A percentile compares a stretch with the other conserved stretches of the same genome.
Evolutionary conservation across 1,139 yeast species (phyloP).

Genomic region (Hemisphaericaspora xylofermentans): DNA sequence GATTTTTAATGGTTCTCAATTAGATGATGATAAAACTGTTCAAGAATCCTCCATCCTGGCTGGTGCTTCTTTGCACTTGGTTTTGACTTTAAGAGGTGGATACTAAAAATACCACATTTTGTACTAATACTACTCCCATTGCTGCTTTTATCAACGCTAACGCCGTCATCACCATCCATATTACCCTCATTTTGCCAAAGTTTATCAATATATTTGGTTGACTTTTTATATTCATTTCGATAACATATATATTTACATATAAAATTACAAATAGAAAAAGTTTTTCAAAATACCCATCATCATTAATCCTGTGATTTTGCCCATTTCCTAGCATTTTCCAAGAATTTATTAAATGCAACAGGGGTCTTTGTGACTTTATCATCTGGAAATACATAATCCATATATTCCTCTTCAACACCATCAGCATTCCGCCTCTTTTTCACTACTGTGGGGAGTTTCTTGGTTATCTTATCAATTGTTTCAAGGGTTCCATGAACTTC

Average conservation of each 20-base stretch:
- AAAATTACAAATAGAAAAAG: not conserved
- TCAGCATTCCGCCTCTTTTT: slow-evolving; percentile 45
- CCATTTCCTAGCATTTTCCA: slow-evolving; percentile 69
- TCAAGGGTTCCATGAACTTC: slow-evolving; percentile 54
- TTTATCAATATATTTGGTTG: too few species aligned
- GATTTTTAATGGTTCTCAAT: slow-evolving; percentile 87
- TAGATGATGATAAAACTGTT: slow-evolving; percentile 76
- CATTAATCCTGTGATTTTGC: slow-evolving; percentile 15
- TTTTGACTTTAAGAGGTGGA: slow-evolving; percentile 89
- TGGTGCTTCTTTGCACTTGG: slow-evolving; percentile 86
- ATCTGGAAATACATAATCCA: slow-evolving; percentile 70
- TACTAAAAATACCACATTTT: too few species aligned
- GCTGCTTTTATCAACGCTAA: too few species aligned
- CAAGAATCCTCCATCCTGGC: slow-evolving; percentile 64
- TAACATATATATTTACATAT: not conserved
- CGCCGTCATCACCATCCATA: too few species aligned
- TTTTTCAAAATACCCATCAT: not conserved
- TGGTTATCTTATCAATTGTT: slow-evolving; percentile 33
- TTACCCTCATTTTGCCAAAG: too few species aligned
- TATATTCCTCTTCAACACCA: slow-evolving; percentile 54
- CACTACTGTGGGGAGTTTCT: slow-evolving; percentile 58
- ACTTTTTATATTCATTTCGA: not conserved
- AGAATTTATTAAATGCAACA: slow-evolving; percentile 45
- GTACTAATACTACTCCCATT: not conserved
- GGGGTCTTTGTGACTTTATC: slow-evolving; percentile 36